Evolutionary conservation across 768 basidiomycete species (phyloP), one percentile per base, ranked within the genome.

Genomic region (Psilocybe cyanescens): DNA sequence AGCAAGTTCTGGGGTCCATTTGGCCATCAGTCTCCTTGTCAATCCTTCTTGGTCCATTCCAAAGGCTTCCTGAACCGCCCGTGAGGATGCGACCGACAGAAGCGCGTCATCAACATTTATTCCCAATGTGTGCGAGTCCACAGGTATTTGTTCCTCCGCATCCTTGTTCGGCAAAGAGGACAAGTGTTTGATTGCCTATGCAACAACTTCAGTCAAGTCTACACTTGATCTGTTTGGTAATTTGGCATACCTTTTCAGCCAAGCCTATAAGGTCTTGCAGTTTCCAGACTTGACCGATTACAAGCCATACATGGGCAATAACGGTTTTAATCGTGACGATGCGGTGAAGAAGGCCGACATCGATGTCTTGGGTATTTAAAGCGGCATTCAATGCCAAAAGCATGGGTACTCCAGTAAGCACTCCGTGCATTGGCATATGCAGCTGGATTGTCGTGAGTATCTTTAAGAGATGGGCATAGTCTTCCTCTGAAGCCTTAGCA

Each of bases 351-450:
- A 73, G 72, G 48, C 69, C 56, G 61, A 84, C 79, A 33, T 76
- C 73, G 9, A 70, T 68, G 16, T 79, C 76, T n/a, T 79, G 78
- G 29, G 78, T 66, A 35, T 78, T 78, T 3, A 83, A 76, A 8
- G 84, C 84, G 6, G 68, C 72, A 58, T 92, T 85, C 53, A 97
- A 72, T 1, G 91, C 87, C n/a, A 93, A 70, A 29, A 97, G 74
- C 92, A 97, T 95, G 4, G 95, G 95, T 35, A 93, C 75, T 19
- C 94, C 92, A 2, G 87, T 86, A 16, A 95, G 75, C 44, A 97
- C 67, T 2, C 87, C 90, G 45, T 89, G 85, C 29, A 89, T 75
- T 1, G 95, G 94, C n/a, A 92, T 72, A 53, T 88, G 81, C 63
- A 88, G 79, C 53, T 94, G 89, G 29, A 92, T 79, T 3, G 84